Evolutionary conservation across 208 protist genomes (phyloP).

Genomic region (Leishmania amazonensis): DNA sequence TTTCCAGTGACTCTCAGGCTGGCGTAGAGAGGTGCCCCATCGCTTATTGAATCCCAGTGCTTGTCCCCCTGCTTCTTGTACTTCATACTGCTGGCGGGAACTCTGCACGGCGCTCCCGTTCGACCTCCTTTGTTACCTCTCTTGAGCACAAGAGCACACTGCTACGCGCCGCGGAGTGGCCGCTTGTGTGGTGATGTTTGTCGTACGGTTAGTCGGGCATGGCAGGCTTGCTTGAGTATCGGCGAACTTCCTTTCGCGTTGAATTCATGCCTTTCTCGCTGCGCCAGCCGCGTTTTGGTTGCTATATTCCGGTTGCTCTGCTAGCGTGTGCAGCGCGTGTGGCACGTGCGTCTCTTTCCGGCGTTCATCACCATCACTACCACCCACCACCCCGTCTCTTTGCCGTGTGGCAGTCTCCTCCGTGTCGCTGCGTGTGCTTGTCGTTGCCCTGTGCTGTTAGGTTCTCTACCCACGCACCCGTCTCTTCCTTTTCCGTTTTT

Average conservation of each 20-base stretch:
- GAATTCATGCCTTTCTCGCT: constrained; percentile 1
- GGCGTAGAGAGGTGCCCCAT: not conserved
- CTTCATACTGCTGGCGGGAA: not conserved
- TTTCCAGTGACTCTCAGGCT: not conserved
- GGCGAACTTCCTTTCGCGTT: not conserved
- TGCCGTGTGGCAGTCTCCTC: not conserved
- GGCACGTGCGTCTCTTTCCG: not conserved
- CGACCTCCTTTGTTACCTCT: not conserved
- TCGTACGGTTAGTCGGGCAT: not conserved
- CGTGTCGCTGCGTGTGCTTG: not conserved
- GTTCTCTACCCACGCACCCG: not conserved
- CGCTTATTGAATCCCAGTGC: not conserved
- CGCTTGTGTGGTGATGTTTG: not conserved
- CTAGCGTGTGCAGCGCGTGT: not conserved
- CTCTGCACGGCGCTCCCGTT: not conserved
- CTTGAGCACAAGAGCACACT: not conserved
- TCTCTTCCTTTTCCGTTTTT: not conserved
- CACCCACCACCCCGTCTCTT: not conserved
- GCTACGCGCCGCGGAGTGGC: not conserved
- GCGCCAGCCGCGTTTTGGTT: not conserved
- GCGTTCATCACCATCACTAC: not conserved
- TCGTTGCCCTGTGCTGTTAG: not conserved
- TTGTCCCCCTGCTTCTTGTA: not conserved
- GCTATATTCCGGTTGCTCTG: not conserved
- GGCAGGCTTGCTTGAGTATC: not conserved